Base-by-base conservation (phyloP, 495 filamentous ascomycete species). In the Beverwykella pulmonaria region DNA sequence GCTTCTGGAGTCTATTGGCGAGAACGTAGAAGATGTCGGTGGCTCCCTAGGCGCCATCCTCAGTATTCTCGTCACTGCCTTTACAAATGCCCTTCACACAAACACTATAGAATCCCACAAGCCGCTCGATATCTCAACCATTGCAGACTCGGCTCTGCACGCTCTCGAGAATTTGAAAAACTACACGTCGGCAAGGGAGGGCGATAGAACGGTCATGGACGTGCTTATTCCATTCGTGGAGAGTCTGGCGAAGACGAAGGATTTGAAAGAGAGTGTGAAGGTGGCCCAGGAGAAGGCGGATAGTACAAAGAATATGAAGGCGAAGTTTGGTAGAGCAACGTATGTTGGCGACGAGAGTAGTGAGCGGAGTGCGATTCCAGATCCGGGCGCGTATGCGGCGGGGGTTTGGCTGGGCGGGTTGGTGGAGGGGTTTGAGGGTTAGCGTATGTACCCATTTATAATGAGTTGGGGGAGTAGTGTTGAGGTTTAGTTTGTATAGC, bases 321-420 rank as follows among this genome's bases (percentile, higher is more conserved):
- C 84, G 25, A 82, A 71, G 65, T 79, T 87, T 61, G 85, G 85
- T 0, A 76, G 85, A 44, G 85, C 85, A 20, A 85, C 83, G 1
- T 88, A 88, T 73, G 79, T 87, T 15, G 84, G 82, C 1, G 82
- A 76, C 19, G 61, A 76, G 0, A 78, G 73, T 10, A 79, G 75
- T 26, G 77, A 60, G 64, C 59, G 70, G 56, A 76, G 78, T 61
- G 76, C 76, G 61, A 79, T 82, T 29, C 85, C 84, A 1, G 85
- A 88, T 69, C 85, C 85, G 8, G 85, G 85, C 36, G 85, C 85
- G 9, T 87, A 82, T 82, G 85, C 84, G 0, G 81, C 82, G 25
- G 85, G 83, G 78, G 82, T 86, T 5, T 84, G 79, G 59, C 80
- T 88, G 60, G 76, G 76, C 68, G 85, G 84, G 0, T 66, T 87